These are phyloP conservation scores for Didymosphaeria variabile DNA, from an alignment of 2,329 filamentous ascomycete genomes.

Conservation along the genomic window DNA sequence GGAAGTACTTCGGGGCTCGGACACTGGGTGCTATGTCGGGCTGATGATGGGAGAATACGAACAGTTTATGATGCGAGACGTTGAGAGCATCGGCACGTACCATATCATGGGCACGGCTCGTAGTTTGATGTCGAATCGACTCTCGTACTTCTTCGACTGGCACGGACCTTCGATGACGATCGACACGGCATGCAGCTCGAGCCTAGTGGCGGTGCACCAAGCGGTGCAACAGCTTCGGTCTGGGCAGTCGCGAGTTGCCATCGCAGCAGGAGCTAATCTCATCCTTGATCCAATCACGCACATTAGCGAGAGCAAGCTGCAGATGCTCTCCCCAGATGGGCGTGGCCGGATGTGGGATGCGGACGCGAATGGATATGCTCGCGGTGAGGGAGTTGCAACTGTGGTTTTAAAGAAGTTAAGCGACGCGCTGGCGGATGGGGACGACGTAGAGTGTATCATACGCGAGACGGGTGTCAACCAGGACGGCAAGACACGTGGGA, in stretches of 20 bases:
- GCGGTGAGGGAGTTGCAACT: constrained; percentile 62
- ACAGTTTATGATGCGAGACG: constrained; percentile 3
- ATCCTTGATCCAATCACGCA: constrained; percentile 26
- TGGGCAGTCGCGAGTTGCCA: constrained; percentile 25
- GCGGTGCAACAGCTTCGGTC: constrained; percentile 22
- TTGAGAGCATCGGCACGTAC: not conserved
- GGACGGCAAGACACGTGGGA: constrained; percentile 51
- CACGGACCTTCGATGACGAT: constrained; percentile 46
- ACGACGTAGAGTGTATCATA: constrained; percentile 55
- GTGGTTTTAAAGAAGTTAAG: constrained; percentile 62
- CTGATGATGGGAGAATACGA: constrained; percentile 7
- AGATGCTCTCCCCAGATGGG: constrained; percentile 44
- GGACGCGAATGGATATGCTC: constrained; percentile 59
- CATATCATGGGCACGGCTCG: not conserved
- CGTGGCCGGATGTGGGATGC: constrained; percentile 43
- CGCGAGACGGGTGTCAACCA: constrained; percentile 47
- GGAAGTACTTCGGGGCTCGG: constrained; percentile 22
- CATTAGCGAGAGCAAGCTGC: constrained; percentile 33
- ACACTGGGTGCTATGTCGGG: not conserved
- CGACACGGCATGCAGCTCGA: constrained; percentile 50
- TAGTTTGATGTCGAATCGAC: constrained; percentile 43
- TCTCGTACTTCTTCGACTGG: constrained; percentile 49
- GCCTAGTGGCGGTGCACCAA: constrained; percentile 39
- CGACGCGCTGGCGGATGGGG: constrained; percentile 58
- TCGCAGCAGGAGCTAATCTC: constrained; percentile 28